phyloP scores from a whole-genome alignment of 805 yeast species.

The Ogataea saltuana region DNA sequence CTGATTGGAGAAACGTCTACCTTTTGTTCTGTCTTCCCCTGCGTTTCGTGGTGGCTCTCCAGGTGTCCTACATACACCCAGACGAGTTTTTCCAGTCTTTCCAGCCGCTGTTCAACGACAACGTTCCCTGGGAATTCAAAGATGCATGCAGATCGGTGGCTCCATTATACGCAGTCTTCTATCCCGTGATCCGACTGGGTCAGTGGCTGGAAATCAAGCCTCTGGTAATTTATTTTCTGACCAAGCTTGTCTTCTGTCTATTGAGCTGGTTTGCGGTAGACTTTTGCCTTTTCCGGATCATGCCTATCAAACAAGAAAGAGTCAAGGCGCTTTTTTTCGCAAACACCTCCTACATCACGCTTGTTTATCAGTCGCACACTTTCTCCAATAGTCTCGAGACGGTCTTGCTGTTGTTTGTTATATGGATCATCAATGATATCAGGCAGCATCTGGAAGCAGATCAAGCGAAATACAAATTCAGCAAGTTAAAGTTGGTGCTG shows the following conservation, averaged over 20 bases:
- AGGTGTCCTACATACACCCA: conserved; percentile 90
- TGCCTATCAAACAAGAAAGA: conserved; percentile 37
- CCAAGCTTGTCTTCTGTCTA: conserved; percentile 47
- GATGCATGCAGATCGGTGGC: conserved; percentile 63
- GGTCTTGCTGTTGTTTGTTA: conserved; percentile 47
- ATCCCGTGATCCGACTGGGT: conserved; percentile 56
- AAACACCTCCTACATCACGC: conserved; percentile 66
- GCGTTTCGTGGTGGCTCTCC: conserved; percentile 58
- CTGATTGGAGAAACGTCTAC: conserved; percentile 51
- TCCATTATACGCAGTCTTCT: conserved; percentile 67
- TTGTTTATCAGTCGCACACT: conserved; percentile 81
- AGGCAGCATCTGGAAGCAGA: conserved; percentile 23
- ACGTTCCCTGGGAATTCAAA: conserved; percentile 83
- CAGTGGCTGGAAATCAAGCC: conserved; percentile 42
- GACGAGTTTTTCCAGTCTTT: conserved; percentile 96
- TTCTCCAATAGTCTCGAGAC: conserved; percentile 89
- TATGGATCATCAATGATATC: conserved; percentile 48
- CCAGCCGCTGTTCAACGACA: conserved; percentile 60
- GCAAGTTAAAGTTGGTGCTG: conserved; percentile 22
- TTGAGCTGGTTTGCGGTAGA: conserved; percentile 37
- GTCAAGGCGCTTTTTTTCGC: conserved; percentile 46
- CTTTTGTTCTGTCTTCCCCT: conserved; percentile 43
- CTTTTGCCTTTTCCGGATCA: conserved; percentile 31
- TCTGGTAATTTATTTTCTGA: conserved; percentile 49
- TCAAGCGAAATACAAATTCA: not conserved